These are phyloP conservation scores for Helminthosporium solani DNA, from an alignment of 2,329 filamentous ascomycete species.

Conservation along the genomic window DNA sequence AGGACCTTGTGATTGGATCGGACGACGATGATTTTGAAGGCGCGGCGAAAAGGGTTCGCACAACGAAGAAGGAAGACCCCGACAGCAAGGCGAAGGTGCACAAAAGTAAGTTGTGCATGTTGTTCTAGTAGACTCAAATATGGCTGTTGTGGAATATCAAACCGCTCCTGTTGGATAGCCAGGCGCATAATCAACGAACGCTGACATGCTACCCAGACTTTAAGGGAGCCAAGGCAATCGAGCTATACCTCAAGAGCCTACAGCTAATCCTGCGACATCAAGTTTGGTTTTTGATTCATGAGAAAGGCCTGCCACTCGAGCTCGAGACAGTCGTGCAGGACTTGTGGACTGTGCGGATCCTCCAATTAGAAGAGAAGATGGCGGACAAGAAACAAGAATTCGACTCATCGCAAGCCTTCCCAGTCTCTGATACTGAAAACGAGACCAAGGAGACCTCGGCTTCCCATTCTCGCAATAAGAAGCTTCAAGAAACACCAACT, in stretches of 20 bases:
- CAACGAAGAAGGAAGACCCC: slow-evolving; percentile 55
- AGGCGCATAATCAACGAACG: not conserved
- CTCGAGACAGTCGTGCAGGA: slow-evolving; percentile 79
- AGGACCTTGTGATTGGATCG: slow-evolving; percentile 38
- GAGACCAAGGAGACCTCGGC: slow-evolving; percentile 32
- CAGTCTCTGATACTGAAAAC: slow-evolving; percentile 55
- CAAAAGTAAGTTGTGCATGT: slow-evolving; percentile 42
- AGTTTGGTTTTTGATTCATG: slow-evolving; percentile 68
- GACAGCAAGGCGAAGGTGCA: slow-evolving; percentile 53
- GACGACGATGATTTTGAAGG: slow-evolving; percentile 69
- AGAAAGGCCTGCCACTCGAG: slow-evolving; percentile 66
- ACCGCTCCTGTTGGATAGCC: no score
- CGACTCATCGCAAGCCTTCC: slow-evolving; percentile 55
- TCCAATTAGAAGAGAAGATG: slow-evolving; percentile 53
- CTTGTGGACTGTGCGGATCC: slow-evolving; percentile 77
- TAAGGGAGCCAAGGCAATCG: slow-evolving; percentile 66
- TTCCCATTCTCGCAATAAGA: slow-evolving; percentile 42
- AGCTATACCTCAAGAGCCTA: slow-evolving; percentile 79
- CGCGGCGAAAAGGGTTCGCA: slow-evolving; percentile 56
- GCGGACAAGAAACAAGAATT: slow-evolving; percentile 35
- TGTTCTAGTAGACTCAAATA: not conserved
- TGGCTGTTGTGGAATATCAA: no score
- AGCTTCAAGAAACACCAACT: slow-evolving; percentile 59
- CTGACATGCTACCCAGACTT: slow-evolving; percentile 51
- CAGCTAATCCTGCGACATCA: slow-evolving; percentile 86